Percentiles rank a stretch among this genome's conserved stretches.
phyloP scores from a whole-genome alignment of 1,284 basidiomycete genomes.

The Ceratobasidium sp. region DNA sequence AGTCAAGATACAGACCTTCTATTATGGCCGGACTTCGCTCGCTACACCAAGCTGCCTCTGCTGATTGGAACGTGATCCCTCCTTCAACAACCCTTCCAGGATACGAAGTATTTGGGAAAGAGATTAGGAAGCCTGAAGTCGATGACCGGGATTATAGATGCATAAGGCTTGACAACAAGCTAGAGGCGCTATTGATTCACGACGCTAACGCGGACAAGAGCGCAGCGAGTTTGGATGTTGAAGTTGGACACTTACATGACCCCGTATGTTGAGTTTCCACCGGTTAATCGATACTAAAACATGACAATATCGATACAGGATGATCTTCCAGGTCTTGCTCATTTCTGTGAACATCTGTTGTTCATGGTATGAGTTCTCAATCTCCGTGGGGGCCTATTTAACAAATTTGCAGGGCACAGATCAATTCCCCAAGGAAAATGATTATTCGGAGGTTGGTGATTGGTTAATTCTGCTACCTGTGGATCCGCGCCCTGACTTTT shows the following conservation, averaged over 20 bases:
- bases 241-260: constrained; percentile 94
- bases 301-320: constrained; percentile 62
- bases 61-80: constrained; percentile 31
- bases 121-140: constrained; percentile 80
- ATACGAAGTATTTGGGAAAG: constrained; percentile 68
- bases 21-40: constrained; percentile 12
- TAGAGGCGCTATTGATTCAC: constrained; percentile 88
- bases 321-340: constrained; percentile 89
- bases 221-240: constrained; percentile 94
- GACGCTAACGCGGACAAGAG: constrained; percentile 94
- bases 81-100: constrained; percentile 34
- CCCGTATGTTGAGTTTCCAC: constrained; percentile 72
- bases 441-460: constrained; percentile 79
- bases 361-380: constrained; percentile 79
- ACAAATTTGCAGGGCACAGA: constrained; percentile 72
- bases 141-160: constrained; percentile 85
- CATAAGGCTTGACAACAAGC: constrained; percentile 87
- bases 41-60: constrained; percentile 23
- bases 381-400: constrained; percentile 18
- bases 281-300: constrained; percentile 2
- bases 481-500: constrained; percentile 29
- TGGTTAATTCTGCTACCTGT: constrained; percentile 37
- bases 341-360: constrained; percentile 95
- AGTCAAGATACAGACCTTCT: constrained; percentile 1
- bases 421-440: constrained; percentile 91